Evolutionary conservation across 2,329 filamentous ascomycete species (phyloP), one percentile per base, ranked within the genome.

Genomic region (Penicillium carneum): DNA sequence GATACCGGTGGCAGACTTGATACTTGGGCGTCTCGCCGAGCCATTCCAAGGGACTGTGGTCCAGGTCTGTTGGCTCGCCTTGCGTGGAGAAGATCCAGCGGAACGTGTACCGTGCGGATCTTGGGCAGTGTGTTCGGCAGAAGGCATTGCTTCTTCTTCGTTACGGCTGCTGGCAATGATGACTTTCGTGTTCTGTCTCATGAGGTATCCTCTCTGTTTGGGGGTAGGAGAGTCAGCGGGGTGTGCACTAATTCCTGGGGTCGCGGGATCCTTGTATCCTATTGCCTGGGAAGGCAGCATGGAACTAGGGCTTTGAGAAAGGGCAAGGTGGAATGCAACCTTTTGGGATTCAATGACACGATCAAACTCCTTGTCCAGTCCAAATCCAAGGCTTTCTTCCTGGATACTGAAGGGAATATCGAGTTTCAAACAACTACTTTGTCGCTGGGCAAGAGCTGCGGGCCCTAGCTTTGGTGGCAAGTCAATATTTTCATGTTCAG

Each of bases 111-210:
- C 79, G 76, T 76, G 75, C 47, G 77, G 72, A 23, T 73, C 73
- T 14, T 65, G 46, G 1, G 63, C 63, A 5, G 71, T 60, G 16
- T 72, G 67, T 1, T 74, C 72, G 34, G 66, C 67, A 34, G 69
- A 73, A 34, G 68, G 69, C 51, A 66, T 72, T 33, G 69, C 68
- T 66, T 78, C 88, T 73, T 76, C 89, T 64, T 90, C 84, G 67
- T 90, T 89, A 47, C 85, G 84, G 73, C 84, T 88, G 75, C 89
- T 96, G n/a, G 95, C 95, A 51, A 96, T 88, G 52, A 99, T 92
- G 56, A 99, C 86, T 78, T 98, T 98, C 3, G 94, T 98, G 79
- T 98, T 99, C 72, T 99, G 94, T 72, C 95, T 89, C 94, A 98
- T 99, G 47, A 98, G 84, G 74, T 99, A 99, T 59, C 95, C 95